Conservation (phyloP, 192 early-diverging fungal genomes). For the Neocallimastix lanati region DNA sequence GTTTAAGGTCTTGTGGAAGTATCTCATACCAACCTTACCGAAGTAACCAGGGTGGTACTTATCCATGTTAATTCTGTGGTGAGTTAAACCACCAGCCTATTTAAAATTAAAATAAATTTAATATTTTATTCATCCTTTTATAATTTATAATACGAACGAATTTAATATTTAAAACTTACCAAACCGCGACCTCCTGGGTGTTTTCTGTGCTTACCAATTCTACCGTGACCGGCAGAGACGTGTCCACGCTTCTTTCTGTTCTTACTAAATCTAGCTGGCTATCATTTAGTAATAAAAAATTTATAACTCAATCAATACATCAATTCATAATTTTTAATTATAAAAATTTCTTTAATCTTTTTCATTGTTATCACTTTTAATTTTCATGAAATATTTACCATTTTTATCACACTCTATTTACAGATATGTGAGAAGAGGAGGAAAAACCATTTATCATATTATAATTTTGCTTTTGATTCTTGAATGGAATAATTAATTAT, state of each 20-base stretch:
- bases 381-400: not conserved
- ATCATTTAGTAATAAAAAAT: too few relatives aligned
- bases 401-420: not conserved
- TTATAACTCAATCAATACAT: too few relatives aligned
- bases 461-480: not conserved
- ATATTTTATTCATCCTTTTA: too few relatives aligned
- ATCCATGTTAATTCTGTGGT: constrained; percentile 99
- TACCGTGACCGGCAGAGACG: constrained; percentile 99
- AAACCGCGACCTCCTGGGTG: constrained; percentile 99
- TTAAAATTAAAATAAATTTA: too few relatives aligned
- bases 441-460: not conserved
- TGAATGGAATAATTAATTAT: not conserved
- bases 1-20: constrained; percentile 82
- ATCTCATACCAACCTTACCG: constrained; percentile 99
- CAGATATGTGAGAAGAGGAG: not conserved
- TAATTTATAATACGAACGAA: too few relatives aligned
- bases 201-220: constrained; percentile 97
- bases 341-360: too few relatives aligned
- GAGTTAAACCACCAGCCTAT: constrained; percentile 94
- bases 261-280: constrained; percentile 68
- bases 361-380: too few relatives aligned
- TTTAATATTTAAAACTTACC: constrained; percentile 1
- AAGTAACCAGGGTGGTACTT: constrained; percentile 99
- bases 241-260: constrained; percentile 96
- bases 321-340: too few relatives aligned